Evolutionary conservation across 2,329 filamentous ascomycete species (phyloP), one percentile per base, ranked within the genome.

Genomic region (Cladosporium phlei): DNA sequence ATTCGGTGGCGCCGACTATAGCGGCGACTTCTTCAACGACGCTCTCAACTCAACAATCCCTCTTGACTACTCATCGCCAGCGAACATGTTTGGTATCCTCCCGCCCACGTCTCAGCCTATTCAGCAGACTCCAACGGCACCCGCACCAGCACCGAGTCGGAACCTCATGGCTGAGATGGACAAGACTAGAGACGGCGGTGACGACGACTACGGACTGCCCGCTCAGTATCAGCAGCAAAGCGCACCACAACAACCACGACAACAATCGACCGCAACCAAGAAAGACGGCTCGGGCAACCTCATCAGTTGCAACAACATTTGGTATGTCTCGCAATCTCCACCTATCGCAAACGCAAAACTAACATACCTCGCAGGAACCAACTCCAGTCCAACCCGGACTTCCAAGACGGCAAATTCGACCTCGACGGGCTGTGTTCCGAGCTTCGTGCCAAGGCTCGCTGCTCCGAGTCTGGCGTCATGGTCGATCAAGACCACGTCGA

Each of bases 391-490:
- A 94, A 89, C 66, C 83, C 88, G 50, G 89, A 86, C 64, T 93
- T 95, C 57, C 86, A 90, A 62, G 86, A 80, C 48, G 90, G 90
- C 57, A 90, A 94, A 57, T 88, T 97, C 55, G 93, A 98, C 56
- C 85, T 98, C 38, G 93, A 98, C 62, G 83, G 85, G 25, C 78
- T 98, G 19, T 98, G 93, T 70, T 86, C 85, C 4, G 90, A 98
- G 64, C 79, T 98, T 11, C 87, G 91, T 54, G 87, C 90, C 65
- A 98, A 98, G 72, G 93, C 93, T 48, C 93, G 91, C 63, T 98
- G 93, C 67, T 95, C 89, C 0, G 87, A 95, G 56, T 85, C 78
- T 14, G 91, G 93, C 12, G 88, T 94, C 10, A 88, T 95, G 14
- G 86, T 98, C 19, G 85, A 89, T 52, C 83, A 95, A 69, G 80